phyloP scores from a whole-genome alignment of 73 alveolate genomes.

The Blepharisma stoltei region DNA sequence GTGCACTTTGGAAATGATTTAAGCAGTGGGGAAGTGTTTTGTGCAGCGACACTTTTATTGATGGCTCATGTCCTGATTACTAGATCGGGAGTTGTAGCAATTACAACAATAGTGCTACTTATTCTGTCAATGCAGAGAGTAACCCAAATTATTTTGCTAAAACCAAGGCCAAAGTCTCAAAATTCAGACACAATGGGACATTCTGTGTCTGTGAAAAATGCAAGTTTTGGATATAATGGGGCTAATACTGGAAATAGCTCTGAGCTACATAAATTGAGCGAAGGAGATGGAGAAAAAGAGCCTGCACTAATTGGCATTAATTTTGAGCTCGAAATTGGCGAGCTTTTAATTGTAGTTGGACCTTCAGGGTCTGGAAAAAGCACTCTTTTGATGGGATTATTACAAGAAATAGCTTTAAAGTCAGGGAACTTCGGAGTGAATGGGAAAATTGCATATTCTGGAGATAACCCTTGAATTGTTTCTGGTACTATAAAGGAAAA shows the following conservation, averaged over 20 bases:
- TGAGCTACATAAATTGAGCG: too few species aligned
- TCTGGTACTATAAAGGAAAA: slow-evolving; percentile 50
- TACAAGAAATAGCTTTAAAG: background rate
- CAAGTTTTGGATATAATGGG: too few species aligned
- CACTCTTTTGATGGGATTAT: background rate
- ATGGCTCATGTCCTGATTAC: background rate
- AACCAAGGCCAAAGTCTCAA: background rate
- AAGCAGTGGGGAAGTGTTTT: background rate
- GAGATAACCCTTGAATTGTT: slow-evolving; percentile 43
- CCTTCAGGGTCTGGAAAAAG: slow-evolving; percentile 27
- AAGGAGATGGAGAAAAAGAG: too few species aligned
- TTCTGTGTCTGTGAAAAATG: too few species aligned
- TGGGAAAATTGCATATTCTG: background rate
- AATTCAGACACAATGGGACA: too few species aligned
- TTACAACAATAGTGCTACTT: background rate
- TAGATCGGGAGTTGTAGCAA: background rate
- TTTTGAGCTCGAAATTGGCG: background rate
- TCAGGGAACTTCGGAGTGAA: background rate
- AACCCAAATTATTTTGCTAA: background rate
- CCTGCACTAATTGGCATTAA: too few species aligned
- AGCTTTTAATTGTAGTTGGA: slow-evolving; percentile 23
- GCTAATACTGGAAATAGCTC: too few species aligned
- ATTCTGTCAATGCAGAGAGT: slow-evolving; percentile 10
- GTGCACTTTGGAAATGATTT: background rate
- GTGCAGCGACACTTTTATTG: background rate